A percentile compares a stretch with the other conserved stretches of the same genome.
phyloP scores from a whole-genome alignment of 2,329 filamentous ascomycete genomes.

The Microsporum audouinii region DNA sequence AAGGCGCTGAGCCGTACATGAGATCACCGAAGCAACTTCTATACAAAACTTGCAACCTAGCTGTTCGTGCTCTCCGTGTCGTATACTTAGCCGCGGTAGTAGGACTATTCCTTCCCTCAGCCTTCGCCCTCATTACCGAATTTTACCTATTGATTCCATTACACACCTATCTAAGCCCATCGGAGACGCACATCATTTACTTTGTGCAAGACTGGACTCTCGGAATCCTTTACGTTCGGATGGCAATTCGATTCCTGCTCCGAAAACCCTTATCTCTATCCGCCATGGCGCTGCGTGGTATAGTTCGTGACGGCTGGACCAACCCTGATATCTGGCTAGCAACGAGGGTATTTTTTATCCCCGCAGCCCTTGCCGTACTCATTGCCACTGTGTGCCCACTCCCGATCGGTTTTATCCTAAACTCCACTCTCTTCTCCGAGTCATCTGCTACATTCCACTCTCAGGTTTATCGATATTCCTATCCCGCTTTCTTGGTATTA shows the following conservation, averaged over 20 bases:
- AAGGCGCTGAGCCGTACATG: constrained; percentile 17
- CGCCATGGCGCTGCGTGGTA: constrained; percentile 60
- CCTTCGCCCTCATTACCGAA: constrained; percentile 71
- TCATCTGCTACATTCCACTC: constrained; percentile 24
- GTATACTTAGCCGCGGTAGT: constrained; percentile 66
- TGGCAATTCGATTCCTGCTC: constrained; percentile 58
- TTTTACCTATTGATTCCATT: constrained; percentile 80
- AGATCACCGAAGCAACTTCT: constrained; percentile 23
- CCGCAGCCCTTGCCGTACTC: constrained; percentile 51
- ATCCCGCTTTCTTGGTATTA: constrained; percentile 52
- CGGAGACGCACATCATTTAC: constrained; percentile 46
- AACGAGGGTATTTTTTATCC: constrained; percentile 77
- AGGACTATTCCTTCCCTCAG: constrained; percentile 64
- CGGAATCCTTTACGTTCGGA: constrained; percentile 78
- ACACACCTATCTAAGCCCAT: constrained; percentile 56
- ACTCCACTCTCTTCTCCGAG: constrained; percentile 32
- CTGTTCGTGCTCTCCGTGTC: constrained; percentile 40
- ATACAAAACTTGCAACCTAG: constrained; percentile 22
- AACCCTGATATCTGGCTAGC: constrained; percentile 67
- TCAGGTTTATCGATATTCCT: constrained; percentile 55
- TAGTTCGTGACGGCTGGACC: constrained; percentile 63
- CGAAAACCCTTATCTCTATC: constrained; percentile 59
- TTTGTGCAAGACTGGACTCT: constrained; percentile 91
- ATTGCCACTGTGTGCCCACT: constrained; percentile 56
- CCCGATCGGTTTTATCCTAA: constrained; percentile 43